phyloP scores from a whole-genome alignment of 2,329 filamentous ascomycete species.

The Clonostachys chloroleuca region DNA sequence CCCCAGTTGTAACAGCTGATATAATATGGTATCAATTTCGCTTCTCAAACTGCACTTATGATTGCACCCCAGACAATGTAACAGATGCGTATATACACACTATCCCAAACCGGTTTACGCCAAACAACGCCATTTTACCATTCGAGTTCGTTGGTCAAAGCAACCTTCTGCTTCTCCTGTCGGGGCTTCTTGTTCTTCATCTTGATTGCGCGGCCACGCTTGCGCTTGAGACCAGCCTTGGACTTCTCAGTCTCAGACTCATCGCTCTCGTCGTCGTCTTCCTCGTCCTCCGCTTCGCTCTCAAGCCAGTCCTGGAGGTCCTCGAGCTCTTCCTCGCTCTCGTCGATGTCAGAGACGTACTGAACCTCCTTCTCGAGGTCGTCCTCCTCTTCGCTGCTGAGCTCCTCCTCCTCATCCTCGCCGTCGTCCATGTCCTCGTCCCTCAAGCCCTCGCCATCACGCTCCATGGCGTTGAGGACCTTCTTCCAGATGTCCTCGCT shows the following conservation, averaged over 20 bases:
- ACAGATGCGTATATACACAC: too few species aligned
- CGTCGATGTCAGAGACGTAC: conserved; percentile 89
- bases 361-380: conserved; percentile 78
- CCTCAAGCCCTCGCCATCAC: conserved; percentile 73
- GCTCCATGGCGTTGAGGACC: conserved; percentile 86
- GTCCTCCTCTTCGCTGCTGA: conserved; percentile 64
- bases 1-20: too few species aligned
- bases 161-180: conserved; percentile 57
- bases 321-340: conserved; percentile 72
- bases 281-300: conserved; percentile 56
- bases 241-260: conserved; percentile 54
- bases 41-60: too few species aligned
- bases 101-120: neutral
- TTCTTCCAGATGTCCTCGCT: conserved; percentile 97
- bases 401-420: conserved; percentile 70
- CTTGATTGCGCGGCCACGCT: conserved; percentile 43
- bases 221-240: conserved; percentile 50
- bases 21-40: too few species aligned
- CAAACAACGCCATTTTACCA: conserved; percentile 23
- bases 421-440: conserved; percentile 90
- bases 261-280: conserved; percentile 53
- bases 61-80: too few species aligned
- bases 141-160: conserved; percentile 33
- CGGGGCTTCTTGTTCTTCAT: conserved; percentile 37
- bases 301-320: conserved; percentile 93